Conservation (phyloP, 176 grass and related monocot species). For the Avena insularis region DNA sequence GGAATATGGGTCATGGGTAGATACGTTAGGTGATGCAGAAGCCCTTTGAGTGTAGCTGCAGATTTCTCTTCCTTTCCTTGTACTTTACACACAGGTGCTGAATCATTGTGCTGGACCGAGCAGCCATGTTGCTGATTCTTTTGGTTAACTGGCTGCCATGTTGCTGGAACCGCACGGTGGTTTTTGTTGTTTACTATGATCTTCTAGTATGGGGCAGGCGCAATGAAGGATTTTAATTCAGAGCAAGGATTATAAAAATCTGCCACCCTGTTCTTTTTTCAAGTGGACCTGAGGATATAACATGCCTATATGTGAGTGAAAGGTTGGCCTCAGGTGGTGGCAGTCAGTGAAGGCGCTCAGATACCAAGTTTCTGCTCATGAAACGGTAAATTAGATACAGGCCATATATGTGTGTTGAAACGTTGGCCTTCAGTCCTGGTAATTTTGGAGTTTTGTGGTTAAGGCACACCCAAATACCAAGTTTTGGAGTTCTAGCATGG, state of each 20-base stretch:
- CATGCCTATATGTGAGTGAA: background rate
- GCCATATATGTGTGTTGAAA: no score
- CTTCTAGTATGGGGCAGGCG: background rate
- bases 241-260: background rate
- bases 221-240: background rate
- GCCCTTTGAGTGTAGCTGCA: conserved; percentile 52
- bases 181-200: conserved; percentile 13
- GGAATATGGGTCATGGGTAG: background rate
- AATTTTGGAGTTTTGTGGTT: no score
- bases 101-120: conserved; percentile 48
- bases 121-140: conserved; percentile 37
- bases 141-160: conserved; percentile 13
- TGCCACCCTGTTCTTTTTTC: background rate
- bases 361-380: background rate
- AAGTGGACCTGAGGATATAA: background rate
- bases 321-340: background rate
- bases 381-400: background rate
- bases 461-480: no score
- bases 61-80: conserved; percentile 9
- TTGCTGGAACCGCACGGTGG: background rate
- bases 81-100: background rate
- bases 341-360: background rate
- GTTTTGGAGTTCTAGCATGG: background rate
- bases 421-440: no score
- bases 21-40: conserved; percentile 42